phyloP scores from a whole-genome alignment of 192 early-diverging fungal genomes.

The Gamsiella multidivaricata region DNA sequence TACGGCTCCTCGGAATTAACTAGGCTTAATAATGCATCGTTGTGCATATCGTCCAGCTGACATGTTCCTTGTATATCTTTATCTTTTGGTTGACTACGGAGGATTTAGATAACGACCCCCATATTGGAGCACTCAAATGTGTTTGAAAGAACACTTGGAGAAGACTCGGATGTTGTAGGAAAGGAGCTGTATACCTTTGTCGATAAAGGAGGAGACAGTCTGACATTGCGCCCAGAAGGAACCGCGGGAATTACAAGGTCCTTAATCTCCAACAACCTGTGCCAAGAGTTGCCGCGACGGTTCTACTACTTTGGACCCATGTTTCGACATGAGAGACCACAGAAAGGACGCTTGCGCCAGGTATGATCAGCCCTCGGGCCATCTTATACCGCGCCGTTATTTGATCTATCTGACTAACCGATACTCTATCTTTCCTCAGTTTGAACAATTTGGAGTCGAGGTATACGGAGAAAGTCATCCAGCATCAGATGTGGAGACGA shows the following conservation, averaged over 20 bases:
- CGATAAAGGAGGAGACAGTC: constrained; percentile 64
- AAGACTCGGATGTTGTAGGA: constrained; percentile 72
- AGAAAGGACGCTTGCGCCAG: constrained; percentile 73
- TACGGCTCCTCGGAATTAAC: neutral
- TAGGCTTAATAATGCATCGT: too few relatives aligned
- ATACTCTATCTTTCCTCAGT: constrained; percentile 51
- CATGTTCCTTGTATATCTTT: neutral
- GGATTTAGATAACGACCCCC: constrained; percentile 65
- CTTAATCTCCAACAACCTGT: constrained; percentile 58
- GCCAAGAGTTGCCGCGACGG: constrained; percentile 58
- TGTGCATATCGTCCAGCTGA: neutral
- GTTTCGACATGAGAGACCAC: constrained; percentile 79
- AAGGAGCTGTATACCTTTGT: constrained; percentile 77
- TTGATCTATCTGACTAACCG: neutral
- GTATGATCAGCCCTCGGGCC: constrained; percentile 31
- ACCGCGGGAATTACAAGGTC: constrained; percentile 66
- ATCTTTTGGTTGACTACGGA: neutral
- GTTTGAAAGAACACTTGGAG: constrained; percentile 70
- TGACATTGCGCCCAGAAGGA: constrained; percentile 78
- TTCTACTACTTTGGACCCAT: constrained; percentile 75
- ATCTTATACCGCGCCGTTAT: neutral
- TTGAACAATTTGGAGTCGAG: constrained; percentile 79
- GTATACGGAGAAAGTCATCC: constrained; percentile 63
- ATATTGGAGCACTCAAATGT: constrained; percentile 73
- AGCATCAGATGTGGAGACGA: constrained; percentile 69